Evolutionary conservation across 495 filamentous ascomycete species (phyloP).

Genomic region (Aspergillus panamensis): DNA sequence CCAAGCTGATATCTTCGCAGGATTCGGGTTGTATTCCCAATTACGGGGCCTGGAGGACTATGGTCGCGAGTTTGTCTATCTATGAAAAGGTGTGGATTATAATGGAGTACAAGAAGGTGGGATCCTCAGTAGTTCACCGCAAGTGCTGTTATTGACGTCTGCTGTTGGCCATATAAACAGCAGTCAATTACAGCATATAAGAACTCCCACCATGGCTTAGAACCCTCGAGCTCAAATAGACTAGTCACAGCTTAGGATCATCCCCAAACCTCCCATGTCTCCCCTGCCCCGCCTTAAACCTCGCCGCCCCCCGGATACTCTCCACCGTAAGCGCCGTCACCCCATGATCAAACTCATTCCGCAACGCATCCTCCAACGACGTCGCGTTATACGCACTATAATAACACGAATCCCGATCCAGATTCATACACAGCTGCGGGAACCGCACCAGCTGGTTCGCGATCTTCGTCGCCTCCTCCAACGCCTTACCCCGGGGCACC

Average conservation of each 20-base stretch:
- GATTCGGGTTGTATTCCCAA: too few species aligned
- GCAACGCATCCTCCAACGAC: constrained; percentile 43
- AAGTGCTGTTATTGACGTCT: constrained; percentile 94
- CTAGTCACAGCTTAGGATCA: not conserved
- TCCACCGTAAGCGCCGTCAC: constrained; percentile 35
- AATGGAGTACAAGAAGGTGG: constrained; percentile 99
- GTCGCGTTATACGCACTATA: constrained; percentile 42
- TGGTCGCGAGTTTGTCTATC: constrained; percentile 93
- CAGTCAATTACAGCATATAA: too few species aligned
- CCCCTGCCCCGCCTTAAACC: constrained; percentile 40
- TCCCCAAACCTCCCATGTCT: constrained; percentile 40
- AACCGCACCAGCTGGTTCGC: constrained; percentile 42
- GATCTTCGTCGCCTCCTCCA: constrained; percentile 41
- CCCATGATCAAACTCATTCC: constrained; percentile 41
- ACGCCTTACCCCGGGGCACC: constrained; percentile 42
- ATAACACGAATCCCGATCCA: constrained; percentile 38
- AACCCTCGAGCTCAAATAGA: too few species aligned
- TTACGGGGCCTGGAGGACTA: too few species aligned
- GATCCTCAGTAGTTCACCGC: constrained; percentile 98
- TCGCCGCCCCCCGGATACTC: constrained; percentile 39
- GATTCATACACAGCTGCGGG: constrained; percentile 45
- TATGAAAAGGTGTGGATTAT: constrained; percentile 99
- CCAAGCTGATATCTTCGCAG: too few species aligned
- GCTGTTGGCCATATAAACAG: too few species aligned
- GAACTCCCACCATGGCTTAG: too few species aligned